Percentiles rank a stretch among this genome's conserved stretches.
These are phyloP conservation scores for Penicillium crustosum DNA, from an alignment of 2,329 filamentous ascomycete species.

Conservation along the genomic window DNA sequence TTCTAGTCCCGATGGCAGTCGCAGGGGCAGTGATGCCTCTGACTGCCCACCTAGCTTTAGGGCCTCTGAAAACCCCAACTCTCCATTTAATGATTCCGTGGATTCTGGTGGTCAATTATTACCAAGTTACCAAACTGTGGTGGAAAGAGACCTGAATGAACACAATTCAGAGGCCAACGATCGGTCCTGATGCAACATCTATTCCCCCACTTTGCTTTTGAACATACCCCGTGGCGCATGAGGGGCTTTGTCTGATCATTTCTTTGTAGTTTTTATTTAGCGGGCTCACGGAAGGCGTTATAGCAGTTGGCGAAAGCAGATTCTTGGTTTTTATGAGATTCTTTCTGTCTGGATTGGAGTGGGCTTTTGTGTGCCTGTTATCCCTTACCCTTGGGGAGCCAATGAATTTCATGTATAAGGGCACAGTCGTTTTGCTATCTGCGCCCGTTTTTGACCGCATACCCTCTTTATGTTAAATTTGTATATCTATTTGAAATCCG, in stretches of 20 bases:
- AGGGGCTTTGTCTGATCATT: conserved; percentile 8
- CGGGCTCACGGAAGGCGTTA: conserved; percentile 27
- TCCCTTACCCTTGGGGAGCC: background rate
- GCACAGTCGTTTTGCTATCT: conserved; percentile 9
- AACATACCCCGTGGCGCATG: conserved; percentile 14
- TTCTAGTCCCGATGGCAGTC: conserved; percentile 57
- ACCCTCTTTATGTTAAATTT: conserved; percentile 2
- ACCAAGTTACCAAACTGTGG: conserved; percentile 24
- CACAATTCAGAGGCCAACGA: conserved; percentile 8
- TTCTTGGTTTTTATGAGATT: conserved; percentile 8
- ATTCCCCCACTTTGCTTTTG: conserved; percentile 6
- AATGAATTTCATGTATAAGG: conserved; percentile 20
- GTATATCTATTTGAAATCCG: background rate
- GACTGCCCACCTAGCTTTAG: conserved; percentile 14
- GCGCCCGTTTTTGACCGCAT: background rate
- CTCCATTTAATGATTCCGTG: background rate
- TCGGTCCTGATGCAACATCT: conserved; percentile 2
- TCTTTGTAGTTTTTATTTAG: conserved; percentile 24
- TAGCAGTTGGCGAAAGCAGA: conserved; percentile 15
- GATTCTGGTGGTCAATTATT: conserved; percentile 12
- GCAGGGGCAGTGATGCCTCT: conserved; percentile 58
- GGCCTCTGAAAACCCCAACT: background rate
- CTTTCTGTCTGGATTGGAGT: conserved; percentile 2
- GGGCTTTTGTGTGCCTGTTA: conserved; percentile 2
- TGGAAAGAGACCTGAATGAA: conserved; percentile 13